Conservation (phyloP, 148 eudicot genomes). For the Selenicereus undatus region DNA sequence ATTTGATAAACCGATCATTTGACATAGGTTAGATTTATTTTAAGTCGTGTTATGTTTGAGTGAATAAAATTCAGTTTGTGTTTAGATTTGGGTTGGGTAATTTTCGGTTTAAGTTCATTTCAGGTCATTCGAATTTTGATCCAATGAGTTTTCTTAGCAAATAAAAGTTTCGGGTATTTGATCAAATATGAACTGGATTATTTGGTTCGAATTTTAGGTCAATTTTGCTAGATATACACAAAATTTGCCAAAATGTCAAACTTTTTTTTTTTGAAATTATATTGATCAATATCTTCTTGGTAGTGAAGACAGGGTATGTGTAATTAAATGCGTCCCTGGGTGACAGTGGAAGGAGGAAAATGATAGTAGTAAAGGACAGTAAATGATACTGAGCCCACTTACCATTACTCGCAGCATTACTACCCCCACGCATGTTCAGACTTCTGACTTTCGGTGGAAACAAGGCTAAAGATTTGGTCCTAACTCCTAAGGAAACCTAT, state of each 20-base stretch:
- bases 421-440: not conserved
- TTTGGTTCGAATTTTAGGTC: no score
- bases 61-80: no score
- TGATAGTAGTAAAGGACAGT: not conserved
- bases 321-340: slow-evolving; percentile 1
- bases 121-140: no score
- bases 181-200: no score
- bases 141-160: no score
- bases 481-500: no score
- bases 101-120: no score
- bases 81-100: no score
- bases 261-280: not conserved
- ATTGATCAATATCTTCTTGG: not conserved
- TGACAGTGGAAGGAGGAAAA: not conserved
- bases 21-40: no score
- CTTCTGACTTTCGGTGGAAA: not conserved
- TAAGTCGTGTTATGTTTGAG: no score
- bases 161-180: no score
- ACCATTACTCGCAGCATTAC: not conserved
- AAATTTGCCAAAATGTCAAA: not conserved
- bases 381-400: not conserved
- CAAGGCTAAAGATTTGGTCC: not conserved
- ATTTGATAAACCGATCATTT: no score
- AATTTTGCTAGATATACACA: not conserved
- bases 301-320: not conserved